Evolutionary conservation across 2,329 filamentous ascomycete species (phyloP).

Genomic region (Aspergillus quadricinctus): DNA sequence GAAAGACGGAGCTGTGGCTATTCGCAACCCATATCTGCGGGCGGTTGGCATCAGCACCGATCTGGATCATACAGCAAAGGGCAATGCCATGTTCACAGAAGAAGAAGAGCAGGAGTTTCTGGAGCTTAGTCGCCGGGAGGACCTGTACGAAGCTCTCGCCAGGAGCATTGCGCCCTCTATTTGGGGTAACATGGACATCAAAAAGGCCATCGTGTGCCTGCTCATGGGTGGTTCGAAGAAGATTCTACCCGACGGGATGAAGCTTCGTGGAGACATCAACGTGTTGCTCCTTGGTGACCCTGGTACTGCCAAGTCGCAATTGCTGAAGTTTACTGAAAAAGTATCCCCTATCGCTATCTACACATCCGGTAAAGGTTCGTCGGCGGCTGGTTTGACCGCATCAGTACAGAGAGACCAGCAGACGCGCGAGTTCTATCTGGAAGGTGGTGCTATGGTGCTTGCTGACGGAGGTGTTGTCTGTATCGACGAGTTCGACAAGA

Average conservation of each 20-base stretch:
- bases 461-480: constrained; percentile 96
- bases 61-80: constrained; percentile 82
- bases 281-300: constrained; percentile 94
- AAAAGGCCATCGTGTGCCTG: constrained; percentile 92
- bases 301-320: constrained; percentile 94
- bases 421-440: constrained; percentile 93
- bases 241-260: constrained; percentile 96
- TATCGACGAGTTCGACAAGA: constrained; percentile 99
- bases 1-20: constrained; percentile 81
- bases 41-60: constrained; percentile 91
- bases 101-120: constrained; percentile 96
- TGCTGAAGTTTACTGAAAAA: constrained; percentile 96
- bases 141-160: constrained; percentile 87
- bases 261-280: constrained; percentile 94
- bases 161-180: constrained; percentile 95
- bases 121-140: constrained; percentile 82
- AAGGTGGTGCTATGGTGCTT: constrained; percentile 97
- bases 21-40: constrained; percentile 89
- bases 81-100: constrained; percentile 77
- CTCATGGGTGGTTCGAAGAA: constrained; percentile 96
- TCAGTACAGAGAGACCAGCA: constrained; percentile 91
- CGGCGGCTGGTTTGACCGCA: constrained; percentile 92
- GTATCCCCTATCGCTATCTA: constrained; percentile 96
- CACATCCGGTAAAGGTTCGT: constrained; percentile 96
- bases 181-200: constrained; percentile 93